phyloP scores from a whole-genome alignment of 2,329 filamentous ascomycete genomes.

The Sclerotinia nivalis region DNA sequence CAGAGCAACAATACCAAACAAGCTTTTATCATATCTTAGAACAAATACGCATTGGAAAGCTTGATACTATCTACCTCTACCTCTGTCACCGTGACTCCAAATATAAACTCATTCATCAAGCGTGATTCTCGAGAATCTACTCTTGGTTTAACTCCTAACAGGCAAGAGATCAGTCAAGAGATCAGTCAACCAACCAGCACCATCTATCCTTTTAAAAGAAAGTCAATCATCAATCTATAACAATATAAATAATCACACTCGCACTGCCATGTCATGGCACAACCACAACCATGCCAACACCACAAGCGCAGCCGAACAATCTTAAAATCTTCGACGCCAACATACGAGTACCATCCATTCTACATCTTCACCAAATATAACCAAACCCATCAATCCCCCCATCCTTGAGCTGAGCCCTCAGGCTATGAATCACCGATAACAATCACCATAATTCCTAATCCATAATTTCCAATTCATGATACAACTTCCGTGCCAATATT shows the following conservation, averaged over 20 bases:
- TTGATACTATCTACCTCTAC: not conserved
- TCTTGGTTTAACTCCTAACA: not conserved
- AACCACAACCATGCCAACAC: too few relatives aligned
- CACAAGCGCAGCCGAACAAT: too few relatives aligned
- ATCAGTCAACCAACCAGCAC: not conserved
- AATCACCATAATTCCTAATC: not conserved
- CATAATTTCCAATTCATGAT: not conserved
- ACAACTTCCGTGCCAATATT: not conserved
- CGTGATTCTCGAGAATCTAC: not conserved
- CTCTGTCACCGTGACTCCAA: not conserved
- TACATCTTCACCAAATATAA: too few relatives aligned
- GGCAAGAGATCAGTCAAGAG: not conserved
- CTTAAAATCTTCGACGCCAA: too few relatives aligned
- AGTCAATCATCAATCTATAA: too few relatives aligned
- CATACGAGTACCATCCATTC: too few relatives aligned
- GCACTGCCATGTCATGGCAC: too few relatives aligned
- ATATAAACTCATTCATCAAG: not conserved
- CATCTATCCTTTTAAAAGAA: not conserved
- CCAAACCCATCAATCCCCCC: too few relatives aligned
- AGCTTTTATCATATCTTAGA: not conserved
- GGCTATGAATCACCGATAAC: not conserved
- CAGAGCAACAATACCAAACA: not conserved
- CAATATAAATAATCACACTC: too few relatives aligned
- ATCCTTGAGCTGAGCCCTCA: too few relatives aligned
- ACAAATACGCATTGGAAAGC: not conserved